Evolutionary conservation across 495 filamentous ascomycete species (phyloP), one percentile per base, ranked within the genome.

Genomic region (Cladorrhinum samala): DNA sequence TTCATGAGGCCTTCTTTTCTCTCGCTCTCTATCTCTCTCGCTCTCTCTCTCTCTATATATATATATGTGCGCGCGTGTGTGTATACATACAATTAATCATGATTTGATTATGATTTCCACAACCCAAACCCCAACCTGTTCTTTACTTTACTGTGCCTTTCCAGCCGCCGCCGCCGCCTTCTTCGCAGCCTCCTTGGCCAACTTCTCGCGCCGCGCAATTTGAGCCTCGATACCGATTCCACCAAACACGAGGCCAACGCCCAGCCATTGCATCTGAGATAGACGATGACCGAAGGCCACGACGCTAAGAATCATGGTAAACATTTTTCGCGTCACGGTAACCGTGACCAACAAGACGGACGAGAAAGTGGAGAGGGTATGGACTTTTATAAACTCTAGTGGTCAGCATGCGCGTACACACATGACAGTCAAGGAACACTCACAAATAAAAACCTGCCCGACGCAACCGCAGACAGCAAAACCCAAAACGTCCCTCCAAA

Each of bases 301-400:
- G 21, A 98, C 93, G 54, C 87, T 92, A 40, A 98, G 77, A 55
- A 97, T 87, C 93, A 98, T 98, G 53, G 91, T 96, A 64, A 96
- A 78, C 94, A 98, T 98, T 74, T 98, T 98, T 57, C 93, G 78
- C 41, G 93, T 98, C 9, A 98, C 93, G 2, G 91, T 98, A 0
- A 98, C 90, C 9, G 93, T 98, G 11, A 96, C 93, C 23, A 98
- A 83, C 46, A 97, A 77, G 51, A 98, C 76, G 8, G 86, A 91
- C 30, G 88, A 93, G 72, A 98, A 98, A 36, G 85, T 85, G 13
- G 88, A 85, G 33, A 98, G 79, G 0, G 94, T 96, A 72, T 95
- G 91, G 78, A 96, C 82, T 88, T 37, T 4, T 49, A 18, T 49
- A n/a, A n/a, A n/a, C n/a, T n/a, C n/a, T n/a, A n/a, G n/a, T n/a